These are phyloP conservation scores for Gossypium stocksii DNA, from an alignment of 345 rosid genomes.

Conservation along the genomic window DNA sequence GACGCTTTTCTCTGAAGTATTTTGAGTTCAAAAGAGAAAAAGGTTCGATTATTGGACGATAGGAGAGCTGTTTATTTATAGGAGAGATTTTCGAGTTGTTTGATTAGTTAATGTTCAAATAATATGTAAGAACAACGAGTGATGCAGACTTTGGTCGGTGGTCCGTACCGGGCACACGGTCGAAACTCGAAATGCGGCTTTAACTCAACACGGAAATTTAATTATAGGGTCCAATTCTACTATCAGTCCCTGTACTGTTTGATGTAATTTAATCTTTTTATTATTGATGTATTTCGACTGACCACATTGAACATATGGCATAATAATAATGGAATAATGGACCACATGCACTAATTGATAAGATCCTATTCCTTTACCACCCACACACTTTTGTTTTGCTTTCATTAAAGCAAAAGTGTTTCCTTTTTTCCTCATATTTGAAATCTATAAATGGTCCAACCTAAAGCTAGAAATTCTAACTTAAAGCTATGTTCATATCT, in stretches of 20 bases:
- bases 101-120: not conserved
- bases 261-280: too few relatives aligned
- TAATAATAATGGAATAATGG: not conserved
- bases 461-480: too few relatives aligned
- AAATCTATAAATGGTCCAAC: too few relatives aligned
- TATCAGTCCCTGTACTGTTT: too few relatives aligned
- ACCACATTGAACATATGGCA: not conserved
- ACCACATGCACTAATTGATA: not conserved
- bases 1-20: not conserved
- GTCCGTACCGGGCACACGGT: not conserved
- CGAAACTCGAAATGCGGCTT: not conserved
- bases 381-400: not conserved
- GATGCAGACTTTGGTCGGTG: not conserved
- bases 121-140: too few relatives aligned
- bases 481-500: too few relatives aligned
- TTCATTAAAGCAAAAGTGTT: not conserved
- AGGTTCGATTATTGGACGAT: not conserved
- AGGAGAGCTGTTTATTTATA: not conserved
- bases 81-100: not conserved
- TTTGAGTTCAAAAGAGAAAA: not conserved
- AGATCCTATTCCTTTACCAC: not conserved
- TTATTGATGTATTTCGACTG: not conserved
- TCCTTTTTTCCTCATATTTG: too few relatives aligned
- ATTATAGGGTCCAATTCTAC: too few relatives aligned
- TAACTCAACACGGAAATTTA: too few relatives aligned